A percentile compares a stretch with the other conserved stretches of the same genome.
phyloP scores from a whole-genome alignment of 768 basidiomycete genomes.

The Agrocybe pediades region DNA sequence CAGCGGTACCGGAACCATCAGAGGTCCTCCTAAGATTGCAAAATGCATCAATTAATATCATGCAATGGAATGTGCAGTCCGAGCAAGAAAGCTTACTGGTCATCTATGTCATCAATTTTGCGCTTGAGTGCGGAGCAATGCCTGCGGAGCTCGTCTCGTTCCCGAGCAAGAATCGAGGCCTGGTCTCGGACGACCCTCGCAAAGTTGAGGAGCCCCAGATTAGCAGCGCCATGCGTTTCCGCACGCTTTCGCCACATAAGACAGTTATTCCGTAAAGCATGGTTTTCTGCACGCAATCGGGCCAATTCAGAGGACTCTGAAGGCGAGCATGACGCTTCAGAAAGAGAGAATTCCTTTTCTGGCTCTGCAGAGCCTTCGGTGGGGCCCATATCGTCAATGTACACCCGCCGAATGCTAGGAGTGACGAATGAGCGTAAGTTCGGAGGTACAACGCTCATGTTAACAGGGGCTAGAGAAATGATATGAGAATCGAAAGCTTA shows the following conservation, averaged over 20 bases:
- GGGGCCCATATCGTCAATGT: slow-evolving; percentile 38
- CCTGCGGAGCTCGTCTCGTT: slow-evolving; percentile 36
- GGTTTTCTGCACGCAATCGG: slow-evolving; percentile 45
- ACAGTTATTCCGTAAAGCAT: slow-evolving; percentile 42
- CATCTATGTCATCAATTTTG: slow-evolving; percentile 30
- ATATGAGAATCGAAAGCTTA: neutral
- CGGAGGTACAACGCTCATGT: slow-evolving; percentile 52
- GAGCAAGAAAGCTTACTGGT: neutral
- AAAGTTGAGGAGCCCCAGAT: slow-evolving; percentile 45
- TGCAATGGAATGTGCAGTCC: neutral
- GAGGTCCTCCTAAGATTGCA: neutral
- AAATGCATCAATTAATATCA: neutral
- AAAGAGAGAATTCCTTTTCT: neutral
- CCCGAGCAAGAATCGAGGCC: slow-evolving; percentile 37
- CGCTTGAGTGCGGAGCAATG: slow-evolving; percentile 26
- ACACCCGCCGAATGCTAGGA: slow-evolving; percentile 59
- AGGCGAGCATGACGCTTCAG: slow-evolving; percentile 6
- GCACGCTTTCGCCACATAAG: slow-evolving; percentile 50
- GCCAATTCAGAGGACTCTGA: slow-evolving; percentile 31
- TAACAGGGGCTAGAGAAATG: slow-evolving; percentile 39
- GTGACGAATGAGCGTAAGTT: slow-evolving; percentile 60
- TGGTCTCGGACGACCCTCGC: slow-evolving; percentile 42
- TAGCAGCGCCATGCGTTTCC: slow-evolving; percentile 50
- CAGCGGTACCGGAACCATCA: neutral
- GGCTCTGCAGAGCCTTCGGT: slow-evolving; percentile 12